Evolutionary conservation across 768 basidiomycete species (phyloP).

Genomic region (Lanmaoa pseudosensibilis): DNA sequence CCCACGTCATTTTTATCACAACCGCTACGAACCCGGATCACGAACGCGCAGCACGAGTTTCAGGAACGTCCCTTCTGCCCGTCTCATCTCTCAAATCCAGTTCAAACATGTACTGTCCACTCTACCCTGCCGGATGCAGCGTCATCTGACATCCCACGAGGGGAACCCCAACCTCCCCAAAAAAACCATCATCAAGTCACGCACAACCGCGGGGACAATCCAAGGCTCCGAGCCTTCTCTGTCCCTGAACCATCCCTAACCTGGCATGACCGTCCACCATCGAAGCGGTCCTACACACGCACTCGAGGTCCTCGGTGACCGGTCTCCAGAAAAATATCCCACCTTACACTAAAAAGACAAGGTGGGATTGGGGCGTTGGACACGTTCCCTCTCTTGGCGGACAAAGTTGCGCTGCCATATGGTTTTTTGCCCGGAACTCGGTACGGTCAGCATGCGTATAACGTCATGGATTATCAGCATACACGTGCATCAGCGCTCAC

Average conservation of each 20-base stretch:
- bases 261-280: neutral
- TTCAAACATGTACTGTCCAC: neutral
- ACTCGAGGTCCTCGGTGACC: neutral
- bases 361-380: neutral
- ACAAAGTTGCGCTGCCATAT: slow-evolving; percentile 9
- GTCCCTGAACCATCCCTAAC: slow-evolving; percentile 7
- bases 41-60: slow-evolving; percentile 2
- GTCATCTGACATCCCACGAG: slow-evolving; percentile 18
- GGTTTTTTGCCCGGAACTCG: neutral
- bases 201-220: neutral
- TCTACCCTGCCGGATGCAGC: neutral
- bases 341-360: slow-evolving; percentile 2
- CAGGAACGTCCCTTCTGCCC: slow-evolving; percentile 5
- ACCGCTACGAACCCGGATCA: slow-evolving; percentile 10
- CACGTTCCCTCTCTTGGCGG: neutral
- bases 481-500: neutral
- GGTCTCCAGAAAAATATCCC: neutral
- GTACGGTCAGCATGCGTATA: slow-evolving; percentile 4
- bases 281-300: neutral
- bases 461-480: neutral
- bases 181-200: neutral
- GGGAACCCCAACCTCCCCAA: neutral
- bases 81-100: neutral
- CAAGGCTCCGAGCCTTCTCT: neutral
- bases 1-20: too few relatives aligned